Percentiles rank a stretch among this genome's conserved stretches.
Evolutionary conservation across 306 rosid genomes (phyloP).

Genomic region (Cicer yamashitae): DNA sequence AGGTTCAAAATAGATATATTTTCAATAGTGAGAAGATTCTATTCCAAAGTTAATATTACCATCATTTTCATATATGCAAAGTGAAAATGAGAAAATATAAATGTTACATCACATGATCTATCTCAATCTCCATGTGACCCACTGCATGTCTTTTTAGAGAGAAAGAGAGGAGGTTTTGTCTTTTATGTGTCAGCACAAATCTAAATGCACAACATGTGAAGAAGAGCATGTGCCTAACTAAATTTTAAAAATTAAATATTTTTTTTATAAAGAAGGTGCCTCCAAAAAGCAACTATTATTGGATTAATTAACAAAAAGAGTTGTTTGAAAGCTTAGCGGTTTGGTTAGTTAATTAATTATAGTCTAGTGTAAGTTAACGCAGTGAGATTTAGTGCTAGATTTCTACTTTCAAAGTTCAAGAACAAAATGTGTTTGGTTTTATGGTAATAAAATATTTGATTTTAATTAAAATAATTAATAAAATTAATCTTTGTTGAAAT

Average conservation of each 20-base stretch:
- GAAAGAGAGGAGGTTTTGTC: constrained; percentile 53
- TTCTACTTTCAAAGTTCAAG: constrained; percentile 30
- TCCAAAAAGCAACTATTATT: constrained; percentile 41
- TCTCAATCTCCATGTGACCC: constrained; percentile 70
- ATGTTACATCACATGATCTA: constrained; percentile 59
- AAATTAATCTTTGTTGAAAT: no score
- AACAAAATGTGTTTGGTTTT: not conserved
- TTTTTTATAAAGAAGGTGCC: constrained; percentile 29
- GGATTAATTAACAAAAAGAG: constrained; percentile 45
- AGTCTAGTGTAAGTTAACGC: constrained; percentile 13
- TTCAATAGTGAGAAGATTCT: constrained; percentile 57
- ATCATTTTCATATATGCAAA: constrained; percentile 47
- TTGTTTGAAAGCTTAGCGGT: constrained; percentile 39
- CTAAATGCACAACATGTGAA: constrained; percentile 65
- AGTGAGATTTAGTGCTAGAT: constrained; percentile 24
- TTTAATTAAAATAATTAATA: no score
- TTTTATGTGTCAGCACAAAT: constrained; percentile 56
- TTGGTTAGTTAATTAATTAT: constrained; percentile 1
- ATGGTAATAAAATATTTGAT: no score
- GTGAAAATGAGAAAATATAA: constrained; percentile 43
- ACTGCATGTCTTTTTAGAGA: constrained; percentile 46
- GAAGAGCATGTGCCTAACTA: constrained; percentile 41
- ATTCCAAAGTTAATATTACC: constrained; percentile 55
- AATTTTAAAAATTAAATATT: constrained; percentile 26
- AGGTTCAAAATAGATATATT: constrained; percentile 48